These are phyloP conservation scores for Phaeosphaeria sp. DNA, from an alignment of 2,329 filamentous ascomycete genomes.

Conservation along the genomic window DNA sequence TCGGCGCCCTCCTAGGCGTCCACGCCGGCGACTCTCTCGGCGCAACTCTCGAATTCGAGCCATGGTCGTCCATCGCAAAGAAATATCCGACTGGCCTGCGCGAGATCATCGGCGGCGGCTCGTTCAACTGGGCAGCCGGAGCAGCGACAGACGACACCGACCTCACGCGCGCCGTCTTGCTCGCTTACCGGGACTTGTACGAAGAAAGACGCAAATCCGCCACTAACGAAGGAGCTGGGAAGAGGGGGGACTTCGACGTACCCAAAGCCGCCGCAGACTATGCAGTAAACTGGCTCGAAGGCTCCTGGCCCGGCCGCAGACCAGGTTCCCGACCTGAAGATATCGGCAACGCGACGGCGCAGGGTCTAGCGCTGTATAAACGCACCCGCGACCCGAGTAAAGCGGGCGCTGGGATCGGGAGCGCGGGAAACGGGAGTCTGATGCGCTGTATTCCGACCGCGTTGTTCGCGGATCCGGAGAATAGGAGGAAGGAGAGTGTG, in stretches of 20 bases:
- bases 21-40: slow-evolving; percentile 59
- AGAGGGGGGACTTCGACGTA: slow-evolving; percentile 32
- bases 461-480: slow-evolving; percentile 44
- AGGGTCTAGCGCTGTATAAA: slow-evolving; percentile 43
- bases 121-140: slow-evolving; percentile 53
- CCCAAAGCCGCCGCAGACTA: slow-evolving; percentile 46
- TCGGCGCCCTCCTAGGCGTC: slow-evolving; percentile 56
- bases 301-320: slow-evolving; percentile 53
- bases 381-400: slow-evolving; percentile 34
- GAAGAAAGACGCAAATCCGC: background rate
- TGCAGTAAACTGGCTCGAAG: slow-evolving; percentile 53
- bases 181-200: slow-evolving; percentile 52
- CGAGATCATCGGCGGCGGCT: slow-evolving; percentile 55
- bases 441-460: slow-evolving; percentile 59
- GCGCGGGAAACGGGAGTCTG: slow-evolving; percentile 56
- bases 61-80: slow-evolving; percentile 43
- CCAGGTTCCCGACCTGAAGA: too few species aligned
- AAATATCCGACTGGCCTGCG: slow-evolving; percentile 49
- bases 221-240: background rate
- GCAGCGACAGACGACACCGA: slow-evolving; percentile 60
- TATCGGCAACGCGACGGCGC: slow-evolving; percentile 51
- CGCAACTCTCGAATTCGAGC: slow-evolving; percentile 54
- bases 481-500: slow-evolving; percentile 28
- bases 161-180: slow-evolving; percentile 55
- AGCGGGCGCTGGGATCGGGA: slow-evolving; percentile 49